Evolutionary conservation across 345 rosid species (phyloP).

Genomic region (Trapa bicornis): DNA sequence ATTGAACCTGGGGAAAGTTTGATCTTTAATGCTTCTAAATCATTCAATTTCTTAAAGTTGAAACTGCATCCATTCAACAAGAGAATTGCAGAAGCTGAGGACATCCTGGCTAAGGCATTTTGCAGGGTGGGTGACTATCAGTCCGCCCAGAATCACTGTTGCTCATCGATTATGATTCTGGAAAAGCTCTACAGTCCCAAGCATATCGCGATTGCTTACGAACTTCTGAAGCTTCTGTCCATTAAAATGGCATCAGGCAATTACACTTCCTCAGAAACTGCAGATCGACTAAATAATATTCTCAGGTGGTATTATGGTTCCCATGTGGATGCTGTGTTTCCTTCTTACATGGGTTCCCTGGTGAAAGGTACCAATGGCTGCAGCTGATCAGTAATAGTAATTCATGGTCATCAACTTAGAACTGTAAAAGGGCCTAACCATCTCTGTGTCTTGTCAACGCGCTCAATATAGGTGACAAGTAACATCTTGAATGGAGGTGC

Average conservation of each 20-base stretch:
- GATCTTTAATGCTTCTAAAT: constrained; percentile 40
- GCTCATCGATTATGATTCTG: constrained; percentile 56
- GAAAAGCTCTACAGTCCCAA: constrained; percentile 45
- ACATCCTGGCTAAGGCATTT: constrained; percentile 54
- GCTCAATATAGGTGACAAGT: neutral
- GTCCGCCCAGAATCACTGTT: constrained; percentile 47
- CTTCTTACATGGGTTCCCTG: constrained; percentile 28
- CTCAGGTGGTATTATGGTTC: constrained; percentile 45
- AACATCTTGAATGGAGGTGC: neutral
- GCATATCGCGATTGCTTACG: constrained; percentile 68
- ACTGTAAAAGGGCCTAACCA: neutral
- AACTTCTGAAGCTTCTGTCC: constrained; percentile 64
- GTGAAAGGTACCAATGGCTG: constrained; percentile 10
- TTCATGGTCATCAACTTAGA: neutral
- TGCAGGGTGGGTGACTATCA: constrained; percentile 46
- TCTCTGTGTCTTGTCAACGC: neutral
- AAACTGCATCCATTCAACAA: constrained; percentile 3
- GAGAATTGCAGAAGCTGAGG: constrained; percentile 44
- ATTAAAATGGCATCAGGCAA: constrained; percentile 46
- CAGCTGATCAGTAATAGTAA: neutral
- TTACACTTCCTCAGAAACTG: constrained; percentile 22
- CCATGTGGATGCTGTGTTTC: constrained; percentile 34
- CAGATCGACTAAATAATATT: constrained; percentile 25
- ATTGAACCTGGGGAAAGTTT: constrained; percentile 19
- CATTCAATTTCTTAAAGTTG: constrained; percentile 32